Conservation (phyloP, 441 rosid species). For the Biscutella laevigata region DNA sequence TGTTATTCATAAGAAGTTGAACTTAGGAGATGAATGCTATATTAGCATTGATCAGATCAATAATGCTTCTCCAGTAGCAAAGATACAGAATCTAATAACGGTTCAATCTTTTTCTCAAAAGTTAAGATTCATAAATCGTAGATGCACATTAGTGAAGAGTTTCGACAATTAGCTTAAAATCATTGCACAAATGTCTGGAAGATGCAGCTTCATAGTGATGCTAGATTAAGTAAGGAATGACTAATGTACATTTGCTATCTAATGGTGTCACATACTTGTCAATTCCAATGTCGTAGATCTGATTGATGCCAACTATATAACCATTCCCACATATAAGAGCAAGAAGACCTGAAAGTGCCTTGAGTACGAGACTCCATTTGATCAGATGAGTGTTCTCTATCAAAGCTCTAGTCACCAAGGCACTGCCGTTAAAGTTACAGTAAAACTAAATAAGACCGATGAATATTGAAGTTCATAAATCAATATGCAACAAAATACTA, state of each 20-base stretch:
- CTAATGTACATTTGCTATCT: background rate
- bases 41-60: background rate
- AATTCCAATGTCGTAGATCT: conserved; percentile 85
- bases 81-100: background rate
- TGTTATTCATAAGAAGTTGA: background rate
- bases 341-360: conserved; percentile 74
- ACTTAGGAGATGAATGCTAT: background rate
- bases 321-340: conserved; percentile 95
- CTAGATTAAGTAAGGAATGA: background rate
- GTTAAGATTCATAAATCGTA: background rate
- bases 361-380: conserved; percentile 69
- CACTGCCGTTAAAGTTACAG: conserved; percentile 39
- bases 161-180: background rate
- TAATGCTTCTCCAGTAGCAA: background rate
- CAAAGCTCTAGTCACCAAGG: conserved; percentile 82
- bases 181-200: background rate
- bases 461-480: background rate
- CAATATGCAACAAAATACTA: conserved; percentile 20
- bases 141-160: background rate
- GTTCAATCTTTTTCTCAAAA: background rate
- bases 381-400: conserved; percentile 75
- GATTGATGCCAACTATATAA: conserved; percentile 95
- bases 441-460: conserved; percentile 2
- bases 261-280: conserved; percentile 58
- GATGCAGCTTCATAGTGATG: conserved; percentile 1